A percentile compares a stretch with the other conserved stretches of the same genome.
Evolutionary conservation across 1,284 basidiomycete species (phyloP).

Genomic region (Papiliotrema flavescens): DNA sequence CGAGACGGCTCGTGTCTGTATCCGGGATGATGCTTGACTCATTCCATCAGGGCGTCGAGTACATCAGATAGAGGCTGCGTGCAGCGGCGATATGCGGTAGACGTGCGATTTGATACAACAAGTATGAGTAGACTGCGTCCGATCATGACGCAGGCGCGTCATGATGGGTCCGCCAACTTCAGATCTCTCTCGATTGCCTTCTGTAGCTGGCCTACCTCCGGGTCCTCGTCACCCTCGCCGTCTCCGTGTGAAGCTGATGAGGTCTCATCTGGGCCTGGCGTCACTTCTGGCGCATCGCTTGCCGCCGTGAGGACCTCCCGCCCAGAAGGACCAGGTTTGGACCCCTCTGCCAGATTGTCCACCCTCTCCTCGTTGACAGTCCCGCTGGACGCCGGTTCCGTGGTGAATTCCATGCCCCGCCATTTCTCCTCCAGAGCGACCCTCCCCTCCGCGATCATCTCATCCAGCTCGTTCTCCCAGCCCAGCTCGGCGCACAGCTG

Average conservation of each 20-base stretch:
- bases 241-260: neutral
- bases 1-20: no score
- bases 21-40: no score
- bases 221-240: neutral
- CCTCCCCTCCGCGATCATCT: conserved; percentile 26
- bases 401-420: conserved; percentile 12
- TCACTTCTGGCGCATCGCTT: neutral
- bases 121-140: neutral
- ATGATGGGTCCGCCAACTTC: conserved; percentile 1
- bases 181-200: conserved; percentile 15
- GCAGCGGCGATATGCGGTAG: neutral
- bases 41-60: no score
- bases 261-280: neutral
- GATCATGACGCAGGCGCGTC: neutral
- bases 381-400: neutral
- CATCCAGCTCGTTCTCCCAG: conserved; percentile 43
- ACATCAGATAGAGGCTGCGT: no score
- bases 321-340: conserved; percentile 1
- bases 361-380: conserved; percentile 6
- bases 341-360: neutral
- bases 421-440: conserved; percentile 29
- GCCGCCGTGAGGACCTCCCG: neutral
- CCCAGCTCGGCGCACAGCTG: conserved; percentile 38
- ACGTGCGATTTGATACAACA: neutral
- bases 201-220: conserved; percentile 6